Conservation (phyloP, 331 rosid genomes). For the Spiraea crenata region DNA sequence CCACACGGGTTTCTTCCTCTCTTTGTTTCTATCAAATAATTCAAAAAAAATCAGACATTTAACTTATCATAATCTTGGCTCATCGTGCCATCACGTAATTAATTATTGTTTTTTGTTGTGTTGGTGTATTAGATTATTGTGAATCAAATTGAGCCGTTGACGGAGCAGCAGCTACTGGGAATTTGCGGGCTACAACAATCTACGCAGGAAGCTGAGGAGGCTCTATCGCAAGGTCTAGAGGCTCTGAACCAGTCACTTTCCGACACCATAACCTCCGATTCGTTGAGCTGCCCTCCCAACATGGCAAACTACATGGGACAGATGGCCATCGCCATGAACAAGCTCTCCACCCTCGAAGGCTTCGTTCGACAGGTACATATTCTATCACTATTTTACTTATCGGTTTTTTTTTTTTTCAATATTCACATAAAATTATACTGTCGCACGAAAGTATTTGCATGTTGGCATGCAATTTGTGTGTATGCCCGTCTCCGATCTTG, state of each 20-base stretch:
- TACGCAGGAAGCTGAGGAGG: constrained; percentile 79
- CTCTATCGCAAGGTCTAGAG: constrained; percentile 83
- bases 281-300: constrained; percentile 69
- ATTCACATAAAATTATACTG: too few relatives aligned
- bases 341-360: constrained; percentile 79
- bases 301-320: constrained; percentile 98
- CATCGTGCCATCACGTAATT: not conserved
- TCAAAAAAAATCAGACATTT: not conserved
- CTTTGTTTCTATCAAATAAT: constrained; percentile 36
- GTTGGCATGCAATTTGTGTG: not conserved
- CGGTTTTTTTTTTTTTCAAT: too few relatives aligned
- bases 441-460: not conserved
- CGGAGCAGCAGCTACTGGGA: constrained; percentile 88
- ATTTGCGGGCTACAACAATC: constrained; percentile 89
- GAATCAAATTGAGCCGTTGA: constrained; percentile 80
- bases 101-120: not conserved
- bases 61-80: too few relatives aligned
- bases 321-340: constrained; percentile 89
- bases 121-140: constrained; percentile 43
- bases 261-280: constrained; percentile 71
- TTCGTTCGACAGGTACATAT: constrained; percentile 80
- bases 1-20: constrained; percentile 42
- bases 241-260: constrained; percentile 75
- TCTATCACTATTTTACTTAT: too few relatives aligned
- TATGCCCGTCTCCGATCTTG: not conserved